These are phyloP conservation scores for Bruguiera hainesii DNA, from an alignment of 441 rosid genomes.

Conservation along the genomic window DNA sequence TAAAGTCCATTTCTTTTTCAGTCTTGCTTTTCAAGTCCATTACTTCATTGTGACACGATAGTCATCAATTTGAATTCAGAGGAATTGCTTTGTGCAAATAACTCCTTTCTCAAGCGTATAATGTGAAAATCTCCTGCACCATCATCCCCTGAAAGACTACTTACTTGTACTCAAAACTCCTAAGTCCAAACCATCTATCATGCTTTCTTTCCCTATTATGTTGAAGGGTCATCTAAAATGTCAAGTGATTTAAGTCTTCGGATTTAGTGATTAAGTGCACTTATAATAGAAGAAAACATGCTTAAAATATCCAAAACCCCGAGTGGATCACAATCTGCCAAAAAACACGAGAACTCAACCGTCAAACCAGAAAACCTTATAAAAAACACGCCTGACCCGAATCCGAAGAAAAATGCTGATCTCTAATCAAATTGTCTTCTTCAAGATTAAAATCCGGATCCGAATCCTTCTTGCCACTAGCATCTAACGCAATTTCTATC, in stretches of 20 bases:
- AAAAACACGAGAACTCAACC: background rate
- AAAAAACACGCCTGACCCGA: conserved; percentile 1
- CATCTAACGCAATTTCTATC: conserved; percentile 58
- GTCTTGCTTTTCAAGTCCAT: too few species aligned
- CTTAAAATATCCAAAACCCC: background rate
- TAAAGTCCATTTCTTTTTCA: too few species aligned
- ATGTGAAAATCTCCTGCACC: too few species aligned
- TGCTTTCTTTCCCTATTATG: too few species aligned
- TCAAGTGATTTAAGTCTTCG: conserved; percentile 7
- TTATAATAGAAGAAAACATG: conserved; percentile 10
- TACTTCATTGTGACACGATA: too few species aligned
- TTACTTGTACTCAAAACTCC: too few species aligned
- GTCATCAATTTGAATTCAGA: too few species aligned
- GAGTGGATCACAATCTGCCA: conserved; percentile 2
- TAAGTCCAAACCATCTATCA: too few species aligned
- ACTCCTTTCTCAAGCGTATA: too few species aligned
- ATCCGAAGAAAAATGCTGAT: conserved; percentile 49
- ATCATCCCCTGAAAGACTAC: too few species aligned
- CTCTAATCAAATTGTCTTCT: conserved; percentile 72
- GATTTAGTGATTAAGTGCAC: conserved; percentile 21
- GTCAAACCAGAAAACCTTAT: background rate
- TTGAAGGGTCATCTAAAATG: background rate
- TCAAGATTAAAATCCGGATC: conserved; percentile 42
- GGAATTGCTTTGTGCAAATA: too few species aligned
- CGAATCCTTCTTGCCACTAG: conserved; percentile 9